Conservation (phyloP, 148 eudicot genomes). For the Fallopia convolvulus region DNA sequence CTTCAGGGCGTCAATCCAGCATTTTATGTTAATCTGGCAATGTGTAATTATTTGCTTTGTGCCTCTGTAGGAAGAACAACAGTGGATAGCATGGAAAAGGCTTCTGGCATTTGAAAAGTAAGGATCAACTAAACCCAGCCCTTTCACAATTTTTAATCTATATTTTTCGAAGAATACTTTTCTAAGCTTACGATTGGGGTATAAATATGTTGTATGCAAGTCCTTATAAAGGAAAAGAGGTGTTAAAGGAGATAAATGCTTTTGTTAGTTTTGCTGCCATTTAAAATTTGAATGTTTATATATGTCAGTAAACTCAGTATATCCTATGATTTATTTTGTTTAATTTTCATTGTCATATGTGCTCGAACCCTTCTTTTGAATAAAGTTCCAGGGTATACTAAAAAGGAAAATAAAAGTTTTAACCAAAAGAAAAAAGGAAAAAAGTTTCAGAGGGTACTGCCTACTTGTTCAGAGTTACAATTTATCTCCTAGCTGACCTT, state of each 20-base stretch:
- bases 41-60: neutral
- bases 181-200: neutral
- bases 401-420: too few relatives aligned
- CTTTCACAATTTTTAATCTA: neutral
- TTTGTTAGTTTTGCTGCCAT: neutral
- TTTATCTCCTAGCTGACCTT: neutral
- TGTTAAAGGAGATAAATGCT: neutral
- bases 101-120: constrained; percentile 83
- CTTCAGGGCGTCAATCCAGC: neutral
- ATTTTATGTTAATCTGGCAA: neutral
- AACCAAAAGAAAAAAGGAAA: neutral
- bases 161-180: neutral
- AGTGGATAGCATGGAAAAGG: constrained; percentile 94
- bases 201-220: neutral
- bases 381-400: neutral
- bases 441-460: neutral
- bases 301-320: neutral
- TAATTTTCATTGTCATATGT: neutral
- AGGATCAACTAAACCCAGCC: constrained; percentile 19
- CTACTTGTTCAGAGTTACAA: neutral
- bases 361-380: neutral
- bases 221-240: neutral
- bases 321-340: neutral
- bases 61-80: constrained; percentile 66
- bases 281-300: neutral